These are phyloP conservation scores for Moesziomyces antarcticus DNA, from an alignment of 1,284 basidiomycete genomes.

Conservation along the genomic window DNA sequence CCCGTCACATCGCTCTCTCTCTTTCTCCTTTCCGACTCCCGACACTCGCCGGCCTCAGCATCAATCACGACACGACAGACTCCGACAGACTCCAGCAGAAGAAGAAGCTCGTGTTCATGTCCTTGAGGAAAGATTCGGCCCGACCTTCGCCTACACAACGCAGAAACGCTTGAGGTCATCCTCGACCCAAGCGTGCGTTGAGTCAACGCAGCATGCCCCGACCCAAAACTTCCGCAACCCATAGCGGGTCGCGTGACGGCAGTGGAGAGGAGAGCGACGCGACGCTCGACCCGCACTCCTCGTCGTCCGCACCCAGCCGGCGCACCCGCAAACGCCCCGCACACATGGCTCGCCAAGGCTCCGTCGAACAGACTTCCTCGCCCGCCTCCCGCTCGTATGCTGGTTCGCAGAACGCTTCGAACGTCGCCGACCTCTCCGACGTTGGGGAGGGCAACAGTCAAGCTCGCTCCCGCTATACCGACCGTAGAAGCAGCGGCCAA, in stretches of 20 bases:
- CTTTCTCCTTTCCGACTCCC: too few relatives aligned
- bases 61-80: too few relatives aligned
- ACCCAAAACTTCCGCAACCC: conserved; percentile 10
- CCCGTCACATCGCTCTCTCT: neutral
- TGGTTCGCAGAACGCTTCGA: neutral
- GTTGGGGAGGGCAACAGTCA: conserved; percentile 4
- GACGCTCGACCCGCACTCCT: conserved; percentile 6
- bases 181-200: neutral
- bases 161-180: neutral
- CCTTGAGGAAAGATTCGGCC: conserved; percentile 1
- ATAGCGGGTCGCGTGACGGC: conserved; percentile 12
- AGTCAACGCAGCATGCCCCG: conserved; percentile 17
- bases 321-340: conserved; percentile 37
- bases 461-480: conserved; percentile 3
- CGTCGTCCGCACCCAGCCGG: conserved; percentile 9
- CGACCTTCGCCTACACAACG: neutral
- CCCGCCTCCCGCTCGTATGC: conserved; percentile 5
- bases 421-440: neutral
- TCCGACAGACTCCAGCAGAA: too few relatives aligned
- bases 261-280: conserved; percentile 33
- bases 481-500: conserved; percentile 5
- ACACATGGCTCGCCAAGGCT: conserved; percentile 14
- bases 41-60: too few relatives aligned
- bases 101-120: neutral
- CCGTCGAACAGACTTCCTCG: conserved; percentile 7